Evolutionary conservation across 139 green algal species (phyloP).

Genomic region (Micromonas pusilla): DNA sequence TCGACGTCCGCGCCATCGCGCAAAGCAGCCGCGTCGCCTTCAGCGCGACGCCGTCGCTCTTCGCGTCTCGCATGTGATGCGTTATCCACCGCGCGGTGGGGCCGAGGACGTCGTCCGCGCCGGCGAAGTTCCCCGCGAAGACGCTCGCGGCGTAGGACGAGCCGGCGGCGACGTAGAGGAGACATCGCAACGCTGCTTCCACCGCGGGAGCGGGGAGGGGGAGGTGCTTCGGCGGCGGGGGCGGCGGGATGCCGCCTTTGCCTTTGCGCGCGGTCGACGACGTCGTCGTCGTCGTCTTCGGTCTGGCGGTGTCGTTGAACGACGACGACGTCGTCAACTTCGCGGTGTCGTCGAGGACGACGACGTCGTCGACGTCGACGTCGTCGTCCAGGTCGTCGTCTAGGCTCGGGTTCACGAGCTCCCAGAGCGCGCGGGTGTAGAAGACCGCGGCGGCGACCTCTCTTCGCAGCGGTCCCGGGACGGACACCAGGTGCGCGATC

Average conservation of each 20-base stretch:
- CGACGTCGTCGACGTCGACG: background rate
- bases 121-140: too few species aligned
- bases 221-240: too few species aligned
- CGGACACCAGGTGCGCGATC: background rate
- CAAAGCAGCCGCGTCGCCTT: background rate
- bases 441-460: background rate
- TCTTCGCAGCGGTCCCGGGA: background rate
- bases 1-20: background rate
- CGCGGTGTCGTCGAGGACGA: background rate
- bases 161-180: background rate
- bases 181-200: too few species aligned
- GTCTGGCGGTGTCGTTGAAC: too few species aligned
- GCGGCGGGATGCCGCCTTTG: too few species aligned
- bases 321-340: too few species aligned
- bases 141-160: too few species aligned
- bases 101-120: background rate
- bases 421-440: background rate
- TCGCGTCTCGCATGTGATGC: background rate
- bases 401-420: background rate
- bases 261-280: too few species aligned
- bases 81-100: background rate
- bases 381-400: too few species aligned
- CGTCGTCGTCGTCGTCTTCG: too few species aligned
- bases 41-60: background rate
- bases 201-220: too few species aligned